Conservation (phyloP, 2,329 filamentous ascomycete genomes). For the Leptographium galeiforme region DNA sequence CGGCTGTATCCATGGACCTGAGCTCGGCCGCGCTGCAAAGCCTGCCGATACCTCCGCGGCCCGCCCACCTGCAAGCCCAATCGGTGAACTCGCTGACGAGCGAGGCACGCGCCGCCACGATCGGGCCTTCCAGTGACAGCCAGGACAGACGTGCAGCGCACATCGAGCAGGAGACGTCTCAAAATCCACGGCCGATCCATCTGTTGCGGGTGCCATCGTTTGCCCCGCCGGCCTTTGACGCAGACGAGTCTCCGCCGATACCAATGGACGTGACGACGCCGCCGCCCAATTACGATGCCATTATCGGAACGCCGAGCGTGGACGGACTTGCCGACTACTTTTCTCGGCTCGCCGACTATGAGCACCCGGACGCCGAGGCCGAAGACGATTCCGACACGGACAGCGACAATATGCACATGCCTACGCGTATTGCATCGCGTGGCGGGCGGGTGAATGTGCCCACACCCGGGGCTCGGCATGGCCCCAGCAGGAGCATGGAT, state of each 20-base stretch:
- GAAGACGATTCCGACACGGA: constrained; percentile 28
- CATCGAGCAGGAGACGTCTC: constrained; percentile 13
- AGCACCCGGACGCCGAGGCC: constrained; percentile 22
- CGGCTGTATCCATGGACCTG: constrained; percentile 45
- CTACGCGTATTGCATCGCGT: constrained; percentile 32
- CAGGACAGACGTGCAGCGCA: constrained; percentile 18
- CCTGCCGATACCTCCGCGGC: constrained; percentile 37
- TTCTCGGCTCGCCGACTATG: constrained; percentile 60
- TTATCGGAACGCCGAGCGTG: constrained; percentile 56
- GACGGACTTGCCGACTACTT: constrained; percentile 78
- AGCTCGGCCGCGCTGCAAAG: constrained; percentile 25
- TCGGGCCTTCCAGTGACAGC: constrained; percentile 6
- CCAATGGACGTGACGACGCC: constrained; percentile 47
- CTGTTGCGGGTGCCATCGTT: constrained; percentile 72
- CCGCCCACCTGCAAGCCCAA: constrained; percentile 33
- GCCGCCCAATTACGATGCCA: constrained; percentile 70
- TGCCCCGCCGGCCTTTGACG: constrained; percentile 77
- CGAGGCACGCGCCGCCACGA: not conserved
- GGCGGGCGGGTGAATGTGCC: constrained; percentile 43
- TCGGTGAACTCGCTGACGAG: constrained; percentile 2
- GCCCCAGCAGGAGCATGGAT: constrained; percentile 44
- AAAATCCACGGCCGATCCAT: constrained; percentile 61
- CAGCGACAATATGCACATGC: constrained; percentile 18
- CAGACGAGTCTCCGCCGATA: constrained; percentile 56
- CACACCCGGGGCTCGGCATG: constrained; percentile 37